Conservation (phyloP, 345 rosid species). For the Aurinia saxatilis region DNA sequence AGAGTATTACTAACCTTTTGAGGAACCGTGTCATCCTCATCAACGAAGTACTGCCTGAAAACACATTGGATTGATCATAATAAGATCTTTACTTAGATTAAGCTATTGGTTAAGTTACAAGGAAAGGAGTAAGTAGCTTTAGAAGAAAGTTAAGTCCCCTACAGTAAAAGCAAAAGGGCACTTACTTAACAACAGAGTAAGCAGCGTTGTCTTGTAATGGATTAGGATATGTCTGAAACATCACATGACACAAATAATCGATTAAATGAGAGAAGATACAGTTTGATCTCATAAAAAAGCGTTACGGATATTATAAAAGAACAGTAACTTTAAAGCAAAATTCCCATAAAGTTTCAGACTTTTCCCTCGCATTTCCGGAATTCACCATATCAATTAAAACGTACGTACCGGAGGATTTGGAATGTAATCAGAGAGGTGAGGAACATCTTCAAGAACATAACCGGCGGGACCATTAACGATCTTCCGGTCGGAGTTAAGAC, state of each 20-base stretch:
- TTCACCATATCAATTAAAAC: background rate
- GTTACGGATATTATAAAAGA: background rate
- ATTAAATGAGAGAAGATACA: slow-evolving; percentile 1
- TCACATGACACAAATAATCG: background rate
- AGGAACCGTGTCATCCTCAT: slow-evolving; percentile 72
- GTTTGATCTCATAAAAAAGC: background rate
- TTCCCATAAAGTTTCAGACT: background rate
- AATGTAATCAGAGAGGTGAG: slow-evolving; percentile 77
- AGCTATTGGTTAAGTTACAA: no score
- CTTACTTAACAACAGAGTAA: slow-evolving; percentile 87
- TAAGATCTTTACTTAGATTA: no score
- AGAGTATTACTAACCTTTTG: slow-evolving; percentile 41
- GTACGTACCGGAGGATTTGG: slow-evolving; percentile 62
- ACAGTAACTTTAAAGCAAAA: background rate
- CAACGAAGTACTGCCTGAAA: slow-evolving; percentile 81
- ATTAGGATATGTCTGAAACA: slow-evolving; percentile 62
- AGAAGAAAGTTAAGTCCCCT: background rate
- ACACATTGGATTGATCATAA: slow-evolving; percentile 5
- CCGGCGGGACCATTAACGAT: slow-evolving; percentile 61
- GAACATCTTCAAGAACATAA: slow-evolving; percentile 89
- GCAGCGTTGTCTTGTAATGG: slow-evolving; percentile 93
- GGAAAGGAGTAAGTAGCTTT: background rate
- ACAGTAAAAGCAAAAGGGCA: slow-evolving; percentile 3
- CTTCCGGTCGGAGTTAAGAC: slow-evolving; percentile 28
- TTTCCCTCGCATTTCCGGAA: slow-evolving; percentile 17